A percentile compares a stretch with the other conserved stretches of the same genome.
phyloP scores from a whole-genome alignment of 306 rosid species.

The Vachellia collinsii region DNA sequence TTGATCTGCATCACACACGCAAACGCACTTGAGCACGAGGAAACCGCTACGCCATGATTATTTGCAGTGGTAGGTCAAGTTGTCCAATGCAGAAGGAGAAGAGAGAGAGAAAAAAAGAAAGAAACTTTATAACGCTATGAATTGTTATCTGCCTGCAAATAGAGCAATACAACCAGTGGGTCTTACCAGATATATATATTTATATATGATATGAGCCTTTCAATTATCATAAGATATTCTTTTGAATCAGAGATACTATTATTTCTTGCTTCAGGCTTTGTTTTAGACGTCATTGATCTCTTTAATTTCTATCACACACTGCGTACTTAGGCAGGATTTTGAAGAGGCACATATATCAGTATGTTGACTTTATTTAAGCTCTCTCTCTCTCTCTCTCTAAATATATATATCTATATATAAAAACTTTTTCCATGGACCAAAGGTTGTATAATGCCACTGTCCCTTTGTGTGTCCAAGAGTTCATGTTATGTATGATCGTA shows the following conservation, averaged over 20 bases:
- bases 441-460: neutral
- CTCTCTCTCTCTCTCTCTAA: too few relatives aligned
- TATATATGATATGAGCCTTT: neutral
- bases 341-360: neutral
- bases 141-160: neutral
- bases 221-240: neutral
- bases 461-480: neutral
- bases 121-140: too few relatives aligned
- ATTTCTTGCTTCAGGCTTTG: neutral
- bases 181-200: neutral
- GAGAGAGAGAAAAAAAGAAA: neutral
- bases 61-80: conserved; percentile 42
- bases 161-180: neutral
- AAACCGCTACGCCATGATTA: conserved; percentile 35
- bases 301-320: neutral
- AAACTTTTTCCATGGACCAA: too few relatives aligned
- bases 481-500: neutral
- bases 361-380: neutral
- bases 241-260: neutral
- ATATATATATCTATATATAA: too few relatives aligned
- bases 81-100: conserved; percentile 36
- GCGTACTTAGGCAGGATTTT: neutral
- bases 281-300: neutral
- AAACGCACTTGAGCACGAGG: conserved; percentile 19
- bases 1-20: neutral